Conservation (phyloP, 1,284 basidiomycete genomes). For the Irpex rosettiformis region DNA sequence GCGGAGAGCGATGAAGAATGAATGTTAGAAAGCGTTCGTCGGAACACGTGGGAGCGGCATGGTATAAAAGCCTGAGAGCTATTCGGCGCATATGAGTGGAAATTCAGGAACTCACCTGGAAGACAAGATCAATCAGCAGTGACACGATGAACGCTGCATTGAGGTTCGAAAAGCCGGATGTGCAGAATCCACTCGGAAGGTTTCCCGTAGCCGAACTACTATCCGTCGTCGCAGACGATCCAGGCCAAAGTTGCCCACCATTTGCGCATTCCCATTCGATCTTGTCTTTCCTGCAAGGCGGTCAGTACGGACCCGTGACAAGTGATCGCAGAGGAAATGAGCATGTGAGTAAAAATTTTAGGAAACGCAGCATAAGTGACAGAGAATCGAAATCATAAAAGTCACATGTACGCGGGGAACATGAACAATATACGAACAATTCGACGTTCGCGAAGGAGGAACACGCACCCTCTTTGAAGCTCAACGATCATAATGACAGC, state of each 20-base stretch:
- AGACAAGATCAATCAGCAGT: slow-evolving; percentile 63
- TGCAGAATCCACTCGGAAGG: slow-evolving; percentile 62
- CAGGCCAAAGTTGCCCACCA: slow-evolving; percentile 67
- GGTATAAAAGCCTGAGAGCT: not conserved
- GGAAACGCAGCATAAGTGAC: not conserved
- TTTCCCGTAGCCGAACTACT: slow-evolving; percentile 33
- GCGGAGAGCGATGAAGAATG: not conserved
- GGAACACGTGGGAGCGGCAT: slow-evolving; percentile 7
- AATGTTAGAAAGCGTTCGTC: slow-evolving; percentile 6
- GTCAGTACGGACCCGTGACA: slow-evolving; percentile 8
- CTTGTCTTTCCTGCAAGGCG: slow-evolving; percentile 55
- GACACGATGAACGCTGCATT: slow-evolving; percentile 67
- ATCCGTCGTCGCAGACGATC: slow-evolving; percentile 34
- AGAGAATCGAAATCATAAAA: not conserved
- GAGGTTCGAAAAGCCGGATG: slow-evolving; percentile 59
- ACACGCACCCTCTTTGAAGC: slow-evolving; percentile 60
- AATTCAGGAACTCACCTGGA: slow-evolving; percentile 50
- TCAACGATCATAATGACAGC: slow-evolving; percentile 75
- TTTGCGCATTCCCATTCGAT: slow-evolving; percentile 77
- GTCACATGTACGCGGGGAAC: not conserved
- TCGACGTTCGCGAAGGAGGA: not conserved
- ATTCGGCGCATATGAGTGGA: slow-evolving; percentile 2
- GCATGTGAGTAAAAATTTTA: slow-evolving; percentile 8
- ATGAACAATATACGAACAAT: not conserved
- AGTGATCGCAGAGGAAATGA: not conserved